phyloP scores from a whole-genome alignment of 768 basidiomycete species.

The Calocera cornea region DNA sequence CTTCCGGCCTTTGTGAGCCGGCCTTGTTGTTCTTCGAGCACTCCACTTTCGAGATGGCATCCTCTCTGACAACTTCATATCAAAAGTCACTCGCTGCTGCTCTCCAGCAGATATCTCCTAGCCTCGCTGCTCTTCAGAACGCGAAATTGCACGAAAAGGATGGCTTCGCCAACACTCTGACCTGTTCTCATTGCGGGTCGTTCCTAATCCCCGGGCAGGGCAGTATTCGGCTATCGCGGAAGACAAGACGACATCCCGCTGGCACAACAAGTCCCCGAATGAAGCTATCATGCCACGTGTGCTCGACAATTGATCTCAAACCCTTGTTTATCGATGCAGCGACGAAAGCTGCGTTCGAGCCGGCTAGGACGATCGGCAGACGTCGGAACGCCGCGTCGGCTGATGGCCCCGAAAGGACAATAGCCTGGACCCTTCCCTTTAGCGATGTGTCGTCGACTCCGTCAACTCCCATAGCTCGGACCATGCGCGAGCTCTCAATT shows the following conservation, averaged over 20 bases:
- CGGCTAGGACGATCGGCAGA: background rate
- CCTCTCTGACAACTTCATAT: background rate
- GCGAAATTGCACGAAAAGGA: slow-evolving; percentile 13
- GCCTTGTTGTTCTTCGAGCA: background rate
- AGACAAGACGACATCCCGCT: background rate
- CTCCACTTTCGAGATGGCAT: background rate
- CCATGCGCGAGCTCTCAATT: background rate
- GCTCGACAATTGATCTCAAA: background rate
- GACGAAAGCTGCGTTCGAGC: background rate
- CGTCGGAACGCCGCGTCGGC: background rate
- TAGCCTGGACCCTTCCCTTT: background rate
- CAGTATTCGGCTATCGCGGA: background rate
- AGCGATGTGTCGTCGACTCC: slow-evolving; percentile 6
- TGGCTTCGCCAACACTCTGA: slow-evolving; percentile 18
- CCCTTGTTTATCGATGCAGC: background rate
- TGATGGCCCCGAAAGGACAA: background rate
- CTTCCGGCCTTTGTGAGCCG: background rate
- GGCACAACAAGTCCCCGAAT: background rate
- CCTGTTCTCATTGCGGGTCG: slow-evolving; percentile 44
- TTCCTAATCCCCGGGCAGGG: slow-evolving; percentile 28
- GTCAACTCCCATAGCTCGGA: slow-evolving; percentile 16
- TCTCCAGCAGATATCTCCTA: slow-evolving; percentile 39
- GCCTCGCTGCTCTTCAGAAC: slow-evolving; percentile 51
- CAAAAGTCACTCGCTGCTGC: slow-evolving; percentile 30
- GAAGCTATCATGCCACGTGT: background rate